Conservation (phyloP, 768 basidiomycete species). For the Gloeophyllum trabeum region DNA sequence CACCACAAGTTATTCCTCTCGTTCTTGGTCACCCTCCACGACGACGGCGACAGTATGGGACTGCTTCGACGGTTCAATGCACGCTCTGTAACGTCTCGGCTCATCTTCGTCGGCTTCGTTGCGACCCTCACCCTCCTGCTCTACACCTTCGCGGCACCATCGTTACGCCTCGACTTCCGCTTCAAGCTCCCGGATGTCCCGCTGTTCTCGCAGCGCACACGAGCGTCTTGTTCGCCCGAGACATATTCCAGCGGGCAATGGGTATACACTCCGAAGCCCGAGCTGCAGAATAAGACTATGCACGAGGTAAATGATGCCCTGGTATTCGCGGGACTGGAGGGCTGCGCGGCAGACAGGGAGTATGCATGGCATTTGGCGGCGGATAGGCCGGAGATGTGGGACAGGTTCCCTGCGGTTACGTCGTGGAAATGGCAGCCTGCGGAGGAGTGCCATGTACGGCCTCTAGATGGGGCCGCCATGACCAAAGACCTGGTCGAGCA, state of each 20-base stretch:
- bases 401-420: constrained; percentile 40
- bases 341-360: constrained; percentile 54
- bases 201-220: not conserved
- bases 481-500: constrained; percentile 49
- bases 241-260: not conserved
- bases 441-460: constrained; percentile 28
- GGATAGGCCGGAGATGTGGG: constrained; percentile 34
- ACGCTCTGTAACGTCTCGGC: not conserved
- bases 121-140: not conserved
- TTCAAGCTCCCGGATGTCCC: not conserved
- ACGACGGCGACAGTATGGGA: no score
- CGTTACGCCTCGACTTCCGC: not conserved
- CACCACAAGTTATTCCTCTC: no score
- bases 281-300: not conserved
- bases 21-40: no score
- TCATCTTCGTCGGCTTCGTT: not conserved
- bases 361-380: constrained; percentile 52
- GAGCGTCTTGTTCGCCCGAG: not conserved
- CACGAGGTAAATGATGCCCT: constrained; percentile 21
- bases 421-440: constrained; percentile 46
- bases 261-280: not conserved
- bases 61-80: no score
- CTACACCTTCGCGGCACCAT: not conserved
- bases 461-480: constrained; percentile 29
- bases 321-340: constrained; percentile 40